Conservation (phyloP, 1,284 basidiomycete genomes). For the Leccinum pseudoinsigne region DNA sequence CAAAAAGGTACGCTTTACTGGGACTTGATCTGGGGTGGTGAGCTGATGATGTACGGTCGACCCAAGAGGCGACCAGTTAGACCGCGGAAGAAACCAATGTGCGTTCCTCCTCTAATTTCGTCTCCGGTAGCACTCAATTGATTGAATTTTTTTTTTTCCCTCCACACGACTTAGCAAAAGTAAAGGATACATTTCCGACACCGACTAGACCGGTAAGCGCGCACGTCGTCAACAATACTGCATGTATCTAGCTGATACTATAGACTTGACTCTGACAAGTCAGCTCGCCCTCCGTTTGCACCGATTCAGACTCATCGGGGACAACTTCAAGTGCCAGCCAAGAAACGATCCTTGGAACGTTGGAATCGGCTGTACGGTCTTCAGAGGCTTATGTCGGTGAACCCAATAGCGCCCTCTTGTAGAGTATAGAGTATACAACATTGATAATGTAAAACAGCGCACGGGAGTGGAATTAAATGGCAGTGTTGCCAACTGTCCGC, state of each 20-base stretch:
- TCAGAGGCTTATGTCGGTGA: slow-evolving; percentile 22
- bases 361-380: slow-evolving; percentile 8
- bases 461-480: neutral
- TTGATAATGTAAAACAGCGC: too few species aligned
- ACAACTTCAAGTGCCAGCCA: slow-evolving; percentile 12
- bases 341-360: slow-evolving; percentile 21
- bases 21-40: neutral
- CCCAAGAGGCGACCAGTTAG: slow-evolving; percentile 34
- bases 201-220: slow-evolving; percentile 33
- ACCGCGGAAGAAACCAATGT: slow-evolving; percentile 34
- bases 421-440: neutral
- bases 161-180: slow-evolving; percentile 52
- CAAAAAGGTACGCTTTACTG: slow-evolving; percentile 53
- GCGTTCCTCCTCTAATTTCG: slow-evolving; percentile 31
- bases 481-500: neutral
- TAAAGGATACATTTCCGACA: slow-evolving; percentile 76
- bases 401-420: slow-evolving; percentile 15
- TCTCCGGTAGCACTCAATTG: neutral
- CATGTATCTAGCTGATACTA: neutral
- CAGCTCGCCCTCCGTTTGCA: slow-evolving; percentile 19
- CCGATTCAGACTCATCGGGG: slow-evolving; percentile 6
- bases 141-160: neutral
- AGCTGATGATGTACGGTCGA: neutral
- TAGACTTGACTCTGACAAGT: slow-evolving; percentile 6
- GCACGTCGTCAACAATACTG: too few species aligned